Evolutionary conservation across 73 alveolate species (phyloP).

Genomic region (Loxodes magnus): DNA sequence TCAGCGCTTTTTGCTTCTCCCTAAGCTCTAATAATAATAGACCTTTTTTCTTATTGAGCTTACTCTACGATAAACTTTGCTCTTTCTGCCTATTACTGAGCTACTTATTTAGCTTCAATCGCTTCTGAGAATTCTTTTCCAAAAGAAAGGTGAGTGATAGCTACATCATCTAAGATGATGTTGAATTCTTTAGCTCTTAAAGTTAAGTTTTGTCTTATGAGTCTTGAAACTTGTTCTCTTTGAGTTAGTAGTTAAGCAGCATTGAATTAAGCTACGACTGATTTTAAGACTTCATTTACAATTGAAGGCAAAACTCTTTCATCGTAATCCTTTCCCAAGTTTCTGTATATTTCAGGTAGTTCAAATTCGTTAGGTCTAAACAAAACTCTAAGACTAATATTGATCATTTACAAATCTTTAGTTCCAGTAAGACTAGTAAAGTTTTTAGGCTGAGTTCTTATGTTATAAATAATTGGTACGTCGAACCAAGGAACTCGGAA

Average conservation of each 20-base stretch:
- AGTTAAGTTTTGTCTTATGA: constrained; percentile 51
- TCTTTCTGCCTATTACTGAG: constrained; percentile 90
- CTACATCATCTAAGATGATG: constrained; percentile 80
- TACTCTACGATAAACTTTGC: constrained; percentile 83
- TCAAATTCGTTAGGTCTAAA: constrained; percentile 73
- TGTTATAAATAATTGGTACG: constrained; percentile 85
- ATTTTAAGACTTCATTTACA: constrained; percentile 79
- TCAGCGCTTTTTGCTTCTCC: constrained; percentile 84
- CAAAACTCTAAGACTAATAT: constrained; percentile 77
- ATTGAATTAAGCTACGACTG: constrained; percentile 71
- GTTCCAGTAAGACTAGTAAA: constrained; percentile 84
- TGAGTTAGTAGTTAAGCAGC: constrained; percentile 61
- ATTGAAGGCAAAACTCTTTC: constrained; percentile 91
- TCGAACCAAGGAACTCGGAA: constrained; percentile 83
- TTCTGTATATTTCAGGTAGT: constrained; percentile 70
- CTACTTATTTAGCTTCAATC: constrained; percentile 91
- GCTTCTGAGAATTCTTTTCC: constrained; percentile 26
- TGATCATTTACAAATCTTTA: constrained; percentile 82
- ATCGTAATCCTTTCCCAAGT: constrained; percentile 85
- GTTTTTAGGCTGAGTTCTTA: constrained; percentile 63
- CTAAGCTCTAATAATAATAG: constrained; percentile 81
- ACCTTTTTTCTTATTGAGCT: constrained; percentile 79
- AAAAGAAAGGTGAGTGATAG: constrained; percentile 75
- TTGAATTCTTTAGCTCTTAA: constrained; percentile 74
- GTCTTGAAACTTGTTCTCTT: constrained; percentile 74